Conservation (phyloP, 2,329 filamentous ascomycete genomes). For the Leptosphaerulina australis region DNA sequence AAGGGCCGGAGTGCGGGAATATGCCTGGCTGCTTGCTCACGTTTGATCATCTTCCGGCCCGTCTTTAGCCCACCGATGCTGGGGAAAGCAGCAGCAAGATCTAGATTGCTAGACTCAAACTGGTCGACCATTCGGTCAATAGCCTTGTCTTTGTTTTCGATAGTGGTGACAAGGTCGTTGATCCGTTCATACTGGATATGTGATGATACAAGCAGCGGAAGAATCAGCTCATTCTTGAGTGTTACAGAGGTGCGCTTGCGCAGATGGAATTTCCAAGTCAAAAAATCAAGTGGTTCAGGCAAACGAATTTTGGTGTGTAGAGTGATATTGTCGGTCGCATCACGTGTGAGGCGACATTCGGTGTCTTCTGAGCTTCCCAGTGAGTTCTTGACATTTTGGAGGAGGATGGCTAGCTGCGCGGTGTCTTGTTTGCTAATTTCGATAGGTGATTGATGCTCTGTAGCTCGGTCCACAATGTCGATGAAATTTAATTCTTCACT, state of each 20-base stretch:
- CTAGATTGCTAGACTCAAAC: slow-evolving; percentile 61
- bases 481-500: slow-evolving; percentile 66
- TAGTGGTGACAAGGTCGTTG: slow-evolving; percentile 54
- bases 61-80: slow-evolving; percentile 55
- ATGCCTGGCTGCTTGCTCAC: slow-evolving; percentile 59
- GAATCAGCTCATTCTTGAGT: slow-evolving; percentile 58
- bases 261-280: slow-evolving; percentile 70
- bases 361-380: slow-evolving; percentile 49
- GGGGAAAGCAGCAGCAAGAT: slow-evolving; percentile 64
- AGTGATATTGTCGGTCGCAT: slow-evolving; percentile 47
- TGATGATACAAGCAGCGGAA: slow-evolving; percentile 60
- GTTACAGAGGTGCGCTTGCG: slow-evolving; percentile 48
- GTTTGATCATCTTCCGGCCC: slow-evolving; percentile 52
- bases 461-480: slow-evolving; percentile 67
- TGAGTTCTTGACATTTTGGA: slow-evolving; percentile 65
- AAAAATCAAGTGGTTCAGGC: slow-evolving; percentile 64
- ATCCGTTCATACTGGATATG: slow-evolving; percentile 56
- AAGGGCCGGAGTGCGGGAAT: slow-evolving; percentile 63
- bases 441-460: slow-evolving; percentile 70
- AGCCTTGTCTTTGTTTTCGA: slow-evolving; percentile 64
- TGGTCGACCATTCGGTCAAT: slow-evolving; percentile 65
- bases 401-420: slow-evolving; percentile 70
- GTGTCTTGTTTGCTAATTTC: slow-evolving; percentile 70
- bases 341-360: slow-evolving; percentile 42
- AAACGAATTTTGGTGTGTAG: slow-evolving; percentile 66